A percentile compares a stretch with the other conserved stretches of the same genome.
phyloP scores from a whole-genome alignment of 257 asterid genomes.

The Primulina huaijiensis region DNA sequence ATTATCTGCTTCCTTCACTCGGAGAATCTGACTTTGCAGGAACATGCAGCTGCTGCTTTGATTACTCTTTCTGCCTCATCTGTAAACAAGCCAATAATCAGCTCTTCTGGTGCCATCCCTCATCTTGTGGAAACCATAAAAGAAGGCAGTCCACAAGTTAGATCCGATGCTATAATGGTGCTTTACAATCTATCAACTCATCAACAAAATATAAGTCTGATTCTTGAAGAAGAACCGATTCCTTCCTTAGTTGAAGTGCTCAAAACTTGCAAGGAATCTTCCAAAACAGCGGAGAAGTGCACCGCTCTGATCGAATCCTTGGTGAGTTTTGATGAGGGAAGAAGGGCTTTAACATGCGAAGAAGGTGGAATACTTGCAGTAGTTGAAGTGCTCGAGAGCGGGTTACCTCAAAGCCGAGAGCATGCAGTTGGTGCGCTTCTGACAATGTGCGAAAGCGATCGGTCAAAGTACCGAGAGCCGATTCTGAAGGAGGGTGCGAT shows the following conservation, averaged over 20 bases:
- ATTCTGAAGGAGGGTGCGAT: slow-evolving; percentile 89
- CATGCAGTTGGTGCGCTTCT: slow-evolving; percentile 85
- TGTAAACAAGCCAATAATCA: slow-evolving; percentile 77
- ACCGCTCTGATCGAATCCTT: slow-evolving; percentile 67
- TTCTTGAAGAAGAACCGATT: slow-evolving; percentile 62
- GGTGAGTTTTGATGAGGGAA: slow-evolving; percentile 67
- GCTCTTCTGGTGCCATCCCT: slow-evolving; percentile 80
- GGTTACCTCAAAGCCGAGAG: slow-evolving; percentile 77
- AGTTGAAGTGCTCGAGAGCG: slow-evolving; percentile 80
- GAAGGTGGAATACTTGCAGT: slow-evolving; percentile 95
- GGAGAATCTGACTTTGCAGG: slow-evolving; percentile 53
- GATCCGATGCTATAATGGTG: slow-evolving; percentile 79
- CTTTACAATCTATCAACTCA: slow-evolving; percentile 84
- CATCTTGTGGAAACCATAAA: slow-evolving; percentile 60
- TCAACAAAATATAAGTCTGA: slow-evolving; percentile 44
- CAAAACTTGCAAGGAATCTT: slow-evolving; percentile 63
- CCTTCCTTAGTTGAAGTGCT: slow-evolving; percentile 59
- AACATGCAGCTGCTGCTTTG: slow-evolving; percentile 76
- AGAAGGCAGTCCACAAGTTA: slow-evolving; percentile 58
- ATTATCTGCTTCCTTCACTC: slow-evolving; percentile 69
- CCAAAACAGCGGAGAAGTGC: slow-evolving; percentile 73
- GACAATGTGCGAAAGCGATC: slow-evolving; percentile 71
- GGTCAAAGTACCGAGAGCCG: slow-evolving; percentile 70
- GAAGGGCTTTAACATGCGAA: slow-evolving; percentile 60
- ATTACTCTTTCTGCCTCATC: slow-evolving; percentile 88